Base-by-base conservation (phyloP, 2,329 filamentous ascomycete species). In the Ceratocystis eucalypticola region DNA sequence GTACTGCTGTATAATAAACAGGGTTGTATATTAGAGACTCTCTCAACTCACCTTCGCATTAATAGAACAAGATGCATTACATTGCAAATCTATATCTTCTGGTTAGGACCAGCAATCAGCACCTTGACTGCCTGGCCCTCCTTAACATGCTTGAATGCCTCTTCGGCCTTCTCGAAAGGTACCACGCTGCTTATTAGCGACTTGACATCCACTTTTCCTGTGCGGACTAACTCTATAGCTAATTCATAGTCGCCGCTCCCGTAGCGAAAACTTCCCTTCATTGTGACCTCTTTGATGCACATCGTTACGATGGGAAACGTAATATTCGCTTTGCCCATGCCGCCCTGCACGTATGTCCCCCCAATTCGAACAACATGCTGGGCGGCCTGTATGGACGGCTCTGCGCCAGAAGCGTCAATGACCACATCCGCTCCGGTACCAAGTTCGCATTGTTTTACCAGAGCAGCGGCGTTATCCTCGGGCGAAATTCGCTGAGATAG, bases 251-350 rank as follows among this genome's bases (percentile, higher is more conserved):
- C 93, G 22, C 92, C 92, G 65, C 85, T 83, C 2, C 87, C 87
- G 76, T 97, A 97, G 48, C 93, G 84, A 81, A 97, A 97, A 69
- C 87, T 92, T 25, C 93, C 93, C 73, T 88, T 89, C 61, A 89
- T 82, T 10, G 87, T 95, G 64, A 96, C 80, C 79, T 97, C 93
- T 79, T 96, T 96, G 63, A 86, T 82, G 75, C 91, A 95, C 73
- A 95, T 80, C 4, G 89, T 88, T 83, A 93, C 89, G 74, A 97
- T 96, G 64, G 93, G 93, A 79, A 96, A 96, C 7, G 77, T 88
- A 75, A 96, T 92, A 72, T 96, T 89, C 48, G 85, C 76, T 74
- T 88, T 88, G 73, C 93, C 93, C 91, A 96, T 96, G 66, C 92
- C 92, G 68, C 86, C 90, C 77, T 95, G 91, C 7, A 95, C 87